These are phyloP conservation scores for Vigna mungo DNA, from an alignment of 306 rosid species.

Conservation along the genomic window DNA sequence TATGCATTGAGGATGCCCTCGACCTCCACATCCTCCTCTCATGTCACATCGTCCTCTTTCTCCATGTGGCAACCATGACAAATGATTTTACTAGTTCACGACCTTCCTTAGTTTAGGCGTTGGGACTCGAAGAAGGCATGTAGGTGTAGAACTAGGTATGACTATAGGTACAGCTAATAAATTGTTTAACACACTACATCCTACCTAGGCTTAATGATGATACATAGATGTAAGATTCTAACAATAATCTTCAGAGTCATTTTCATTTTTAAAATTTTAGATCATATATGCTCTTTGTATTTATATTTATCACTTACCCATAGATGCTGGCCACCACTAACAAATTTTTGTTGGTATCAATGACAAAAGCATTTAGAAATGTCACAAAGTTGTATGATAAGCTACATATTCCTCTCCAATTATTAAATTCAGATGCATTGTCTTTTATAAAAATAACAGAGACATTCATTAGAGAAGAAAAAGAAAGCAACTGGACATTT, in stretches of 20 bases:
- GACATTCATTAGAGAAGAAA: neutral
- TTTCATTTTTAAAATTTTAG: constrained; percentile 9
- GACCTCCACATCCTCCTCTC: too few relatives aligned
- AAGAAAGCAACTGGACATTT: constrained; percentile 2
- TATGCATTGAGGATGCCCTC: too few relatives aligned
- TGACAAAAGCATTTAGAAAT: neutral
- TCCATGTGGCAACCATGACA: too few relatives aligned
- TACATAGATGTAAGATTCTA: too few relatives aligned
- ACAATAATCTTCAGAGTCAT: neutral
- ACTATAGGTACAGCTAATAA: too few relatives aligned
- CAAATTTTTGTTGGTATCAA: neutral
- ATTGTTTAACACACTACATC: too few relatives aligned
- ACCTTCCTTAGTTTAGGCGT: too few relatives aligned
- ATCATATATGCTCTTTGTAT: neutral
- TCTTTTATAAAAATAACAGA: constrained; percentile 7
- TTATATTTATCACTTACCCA: neutral
- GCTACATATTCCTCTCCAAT: neutral
- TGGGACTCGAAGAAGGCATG: too few relatives aligned
- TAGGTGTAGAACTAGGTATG: too few relatives aligned
- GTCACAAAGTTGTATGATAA: neutral
- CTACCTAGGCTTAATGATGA: too few relatives aligned
- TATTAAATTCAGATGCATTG: constrained; percentile 26
- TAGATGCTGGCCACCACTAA: neutral
- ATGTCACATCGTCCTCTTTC: too few relatives aligned
- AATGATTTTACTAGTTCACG: too few relatives aligned